Evolutionary conservation across 805 yeast species (phyloP).

Genomic region (Blastobotrys americana): DNA sequence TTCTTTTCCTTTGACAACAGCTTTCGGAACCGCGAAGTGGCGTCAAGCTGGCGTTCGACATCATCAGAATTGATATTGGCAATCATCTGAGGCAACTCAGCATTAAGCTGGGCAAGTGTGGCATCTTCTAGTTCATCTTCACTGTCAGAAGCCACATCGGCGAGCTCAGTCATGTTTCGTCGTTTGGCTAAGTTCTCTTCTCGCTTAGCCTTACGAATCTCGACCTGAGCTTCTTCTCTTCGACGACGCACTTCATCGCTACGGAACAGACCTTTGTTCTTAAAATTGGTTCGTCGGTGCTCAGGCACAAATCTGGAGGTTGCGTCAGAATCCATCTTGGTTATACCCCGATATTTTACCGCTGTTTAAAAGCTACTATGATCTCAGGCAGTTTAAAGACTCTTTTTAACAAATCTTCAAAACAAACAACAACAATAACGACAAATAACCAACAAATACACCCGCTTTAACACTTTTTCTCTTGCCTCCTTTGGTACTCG

Average conservation of each 20-base stretch:
- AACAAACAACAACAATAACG: too few species aligned
- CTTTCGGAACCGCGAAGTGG: conserved; percentile 91
- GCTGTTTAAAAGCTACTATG: too few species aligned
- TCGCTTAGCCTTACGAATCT: conserved; percentile 90
- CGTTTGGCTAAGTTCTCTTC: conserved; percentile 93
- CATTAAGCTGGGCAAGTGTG: conserved; percentile 27
- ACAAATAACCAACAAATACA: too few species aligned
- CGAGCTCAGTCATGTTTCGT: conserved; percentile 57
- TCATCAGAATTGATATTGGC: conserved; percentile 68
- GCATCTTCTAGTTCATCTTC: conserved; percentile 51
- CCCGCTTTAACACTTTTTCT: too few species aligned
- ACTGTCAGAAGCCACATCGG: conserved; percentile 38
- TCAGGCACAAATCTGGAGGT: conserved; percentile 75
- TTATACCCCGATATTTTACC: too few species aligned
- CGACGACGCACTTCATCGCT: conserved; percentile 96
- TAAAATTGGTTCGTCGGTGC: conserved; percentile 93
- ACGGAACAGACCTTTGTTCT: conserved; percentile 87
- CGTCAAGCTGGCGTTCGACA: conserved; percentile 72
- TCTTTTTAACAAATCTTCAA: too few species aligned
- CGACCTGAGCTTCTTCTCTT: conserved; percentile 95
- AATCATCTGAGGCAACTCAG: conserved; percentile 80
- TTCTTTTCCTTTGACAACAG: conserved; percentile 87
- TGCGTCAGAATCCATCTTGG: conserved; percentile 23
- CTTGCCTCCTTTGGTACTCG: too few species aligned
- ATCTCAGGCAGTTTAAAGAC: too few species aligned